phyloP scores from a whole-genome alignment of 345 rosid genomes.

The Dipteronia sinensis region DNA sequence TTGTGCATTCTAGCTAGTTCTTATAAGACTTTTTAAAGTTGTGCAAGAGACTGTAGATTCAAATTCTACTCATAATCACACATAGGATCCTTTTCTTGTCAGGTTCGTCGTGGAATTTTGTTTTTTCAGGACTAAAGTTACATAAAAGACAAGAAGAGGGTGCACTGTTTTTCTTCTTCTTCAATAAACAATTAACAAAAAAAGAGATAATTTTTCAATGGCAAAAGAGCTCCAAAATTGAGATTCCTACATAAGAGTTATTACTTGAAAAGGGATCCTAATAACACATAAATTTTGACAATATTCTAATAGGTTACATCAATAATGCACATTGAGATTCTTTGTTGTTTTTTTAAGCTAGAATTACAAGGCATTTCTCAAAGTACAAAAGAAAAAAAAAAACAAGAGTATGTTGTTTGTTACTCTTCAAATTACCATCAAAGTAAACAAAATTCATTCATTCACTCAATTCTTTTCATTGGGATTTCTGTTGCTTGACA shows the following conservation, averaged over 20 bases:
- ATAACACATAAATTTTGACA: conserved; percentile 10
- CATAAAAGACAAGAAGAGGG: neutral
- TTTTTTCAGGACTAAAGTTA: too few species aligned
- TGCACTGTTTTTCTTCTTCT: too few species aligned
- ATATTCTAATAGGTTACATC: conserved; percentile 34
- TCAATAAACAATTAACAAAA: too few species aligned
- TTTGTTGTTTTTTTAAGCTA: conserved; percentile 32
- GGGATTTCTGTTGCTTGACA: conserved; percentile 55
- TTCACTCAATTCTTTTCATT: conserved; percentile 49
- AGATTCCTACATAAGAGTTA: neutral
- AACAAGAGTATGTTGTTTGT: conserved; percentile 27
- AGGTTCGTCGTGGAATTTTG: too few species aligned
- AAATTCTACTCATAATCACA: too few species aligned
- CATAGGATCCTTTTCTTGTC: too few species aligned
- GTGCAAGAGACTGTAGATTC: too few species aligned
- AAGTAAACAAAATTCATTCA: too few species aligned
- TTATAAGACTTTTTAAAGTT: too few species aligned
- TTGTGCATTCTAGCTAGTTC: too few species aligned
- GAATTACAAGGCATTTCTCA: conserved; percentile 37
- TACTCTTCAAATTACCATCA: conserved; percentile 35
- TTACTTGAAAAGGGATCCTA: conserved; percentile 11
- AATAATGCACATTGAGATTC: conserved; percentile 46
- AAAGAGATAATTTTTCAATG: neutral
- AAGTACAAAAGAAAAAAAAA: neutral
- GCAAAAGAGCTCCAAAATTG: neutral